A percentile compares a stretch with the other conserved stretches of the same genome.
These are phyloP conservation scores for Leonotis leonurus DNA, from an alignment of 257 asterid genomes.

Conservation along the genomic window DNA sequence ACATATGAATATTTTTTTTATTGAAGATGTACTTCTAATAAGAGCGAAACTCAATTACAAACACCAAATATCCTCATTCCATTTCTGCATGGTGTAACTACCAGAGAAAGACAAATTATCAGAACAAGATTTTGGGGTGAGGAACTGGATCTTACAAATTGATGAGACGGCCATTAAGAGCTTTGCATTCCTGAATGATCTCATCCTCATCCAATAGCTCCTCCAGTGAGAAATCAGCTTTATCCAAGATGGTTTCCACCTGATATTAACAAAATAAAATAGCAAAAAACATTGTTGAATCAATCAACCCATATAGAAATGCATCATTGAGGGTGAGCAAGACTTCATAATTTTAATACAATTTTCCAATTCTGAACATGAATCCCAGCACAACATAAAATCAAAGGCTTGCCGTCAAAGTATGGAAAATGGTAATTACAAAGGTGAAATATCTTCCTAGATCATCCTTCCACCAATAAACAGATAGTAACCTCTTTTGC, in stretches of 20 bases:
- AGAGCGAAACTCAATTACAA: not conserved
- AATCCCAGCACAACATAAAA: conserved; percentile 5
- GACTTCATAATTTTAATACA: not conserved
- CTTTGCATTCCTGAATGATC: conserved; percentile 92
- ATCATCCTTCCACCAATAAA: conserved; percentile 11
- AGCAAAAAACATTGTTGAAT: not conserved
- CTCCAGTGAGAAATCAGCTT: conserved; percentile 62
- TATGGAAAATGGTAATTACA: not conserved
- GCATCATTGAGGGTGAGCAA: not conserved
- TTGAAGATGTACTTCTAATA: not conserved
- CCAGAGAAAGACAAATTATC: not conserved
- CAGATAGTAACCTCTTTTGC: not conserved
- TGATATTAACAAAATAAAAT: conserved; percentile 27
- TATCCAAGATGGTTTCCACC: conserved; percentile 89
- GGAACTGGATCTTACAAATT: conserved; percentile 53
- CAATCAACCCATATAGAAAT: not conserved
- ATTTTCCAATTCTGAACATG: not conserved
- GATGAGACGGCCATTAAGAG: conserved; percentile 86
- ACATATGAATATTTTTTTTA: not conserved
- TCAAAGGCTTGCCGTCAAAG: conserved; percentile 6
- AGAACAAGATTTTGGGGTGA: not conserved
- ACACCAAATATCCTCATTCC: not conserved
- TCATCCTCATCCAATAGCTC: conserved; percentile 98
- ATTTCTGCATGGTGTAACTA: not conserved
- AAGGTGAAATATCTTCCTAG: not conserved